Evolutionary conservation across 306 rosid species (phyloP), one percentile per base, ranked within the genome.

Genomic region (Quercus ilex): DNA sequence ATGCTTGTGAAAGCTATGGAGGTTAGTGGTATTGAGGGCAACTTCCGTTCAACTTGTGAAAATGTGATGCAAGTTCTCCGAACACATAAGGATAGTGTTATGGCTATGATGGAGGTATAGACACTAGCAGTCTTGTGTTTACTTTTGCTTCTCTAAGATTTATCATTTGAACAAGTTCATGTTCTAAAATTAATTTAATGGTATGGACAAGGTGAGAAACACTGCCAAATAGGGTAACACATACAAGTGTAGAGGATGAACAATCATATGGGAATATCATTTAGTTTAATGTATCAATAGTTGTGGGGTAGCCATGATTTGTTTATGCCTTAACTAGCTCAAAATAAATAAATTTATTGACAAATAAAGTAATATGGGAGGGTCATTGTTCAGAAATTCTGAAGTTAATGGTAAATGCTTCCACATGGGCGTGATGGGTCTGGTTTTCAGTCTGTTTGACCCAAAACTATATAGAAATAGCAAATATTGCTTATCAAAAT

Each of bases 61-160:
- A 95, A 91, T 87, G 98, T 95, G 46, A 91, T 95, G 98, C 94
- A 91, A 80, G 99, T 95, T 83, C 87, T 95, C 72, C 92, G 98
- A 83, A 84, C 96, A 43, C 76, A 95, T 87, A 91, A 82, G 80
- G 94, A 92, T 68, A 88, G 99, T 73, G 98, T 95, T 72, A 95
- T 95, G 99, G 99, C 99, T 71, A 95, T 95, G 99, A 95, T 95
- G 99, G 99, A 95, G 99, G 99, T 95, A 90, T 69, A 26, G 15
- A 76, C 21, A 4, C 80, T n/a, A 10, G 72, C 20, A 71, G 28
- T 55, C 4, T 3, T 38, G 60, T 65, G 55, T 64, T 76, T 15
- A 5, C 15, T 65, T 59, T 25, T 21, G 15, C 65, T 18, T 41
- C 73, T 52, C 19, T 70, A 69, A 69, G 65, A 43, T 77, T 19